phyloP scores from a whole-genome alignment of 148 eudicot species.

The Spergularia marina region DNA sequence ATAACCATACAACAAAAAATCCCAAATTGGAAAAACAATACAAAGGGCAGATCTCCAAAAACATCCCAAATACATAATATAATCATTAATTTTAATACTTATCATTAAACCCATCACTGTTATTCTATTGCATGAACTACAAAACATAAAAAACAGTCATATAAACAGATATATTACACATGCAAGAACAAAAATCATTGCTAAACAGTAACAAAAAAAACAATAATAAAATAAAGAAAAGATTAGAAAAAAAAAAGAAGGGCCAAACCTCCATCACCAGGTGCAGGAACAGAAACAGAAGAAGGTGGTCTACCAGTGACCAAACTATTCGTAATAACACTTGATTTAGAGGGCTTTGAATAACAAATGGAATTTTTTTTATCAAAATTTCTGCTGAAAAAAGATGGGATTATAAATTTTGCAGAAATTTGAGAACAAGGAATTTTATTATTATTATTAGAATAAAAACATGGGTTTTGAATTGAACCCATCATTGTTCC shows the following conservation, averaged over 20 bases:
- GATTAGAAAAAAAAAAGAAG: neutral
- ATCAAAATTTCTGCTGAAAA: neutral
- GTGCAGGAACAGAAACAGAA: neutral
- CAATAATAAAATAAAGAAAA: too few species aligned
- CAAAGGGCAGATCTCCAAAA: too few species aligned
- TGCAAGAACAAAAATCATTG: too few species aligned
- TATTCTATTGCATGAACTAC: too few species aligned
- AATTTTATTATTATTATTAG: conserved; percentile 17
- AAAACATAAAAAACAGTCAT: too few species aligned
- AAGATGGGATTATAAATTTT: neutral
- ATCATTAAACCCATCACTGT: too few species aligned
- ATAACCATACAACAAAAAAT: too few species aligned
- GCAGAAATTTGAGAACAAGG: conserved; percentile 17
- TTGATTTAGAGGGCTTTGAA: conserved; percentile 36
- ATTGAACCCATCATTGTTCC: conserved; percentile 49
- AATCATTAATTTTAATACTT: too few species aligned
- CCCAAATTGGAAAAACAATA: too few species aligned
- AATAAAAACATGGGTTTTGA: conserved; percentile 43
- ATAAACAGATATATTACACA: too few species aligned
- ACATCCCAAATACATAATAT: too few species aligned
- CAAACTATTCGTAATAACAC: conserved; percentile 50
- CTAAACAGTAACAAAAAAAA: too few species aligned
- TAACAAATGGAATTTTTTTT: conserved; percentile 16
- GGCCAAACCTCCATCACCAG: neutral
- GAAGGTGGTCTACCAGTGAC: conserved; percentile 39